Conservation (phyloP, 495 filamentous ascomycete species). For the Lasiosphaeria ovina region DNA sequence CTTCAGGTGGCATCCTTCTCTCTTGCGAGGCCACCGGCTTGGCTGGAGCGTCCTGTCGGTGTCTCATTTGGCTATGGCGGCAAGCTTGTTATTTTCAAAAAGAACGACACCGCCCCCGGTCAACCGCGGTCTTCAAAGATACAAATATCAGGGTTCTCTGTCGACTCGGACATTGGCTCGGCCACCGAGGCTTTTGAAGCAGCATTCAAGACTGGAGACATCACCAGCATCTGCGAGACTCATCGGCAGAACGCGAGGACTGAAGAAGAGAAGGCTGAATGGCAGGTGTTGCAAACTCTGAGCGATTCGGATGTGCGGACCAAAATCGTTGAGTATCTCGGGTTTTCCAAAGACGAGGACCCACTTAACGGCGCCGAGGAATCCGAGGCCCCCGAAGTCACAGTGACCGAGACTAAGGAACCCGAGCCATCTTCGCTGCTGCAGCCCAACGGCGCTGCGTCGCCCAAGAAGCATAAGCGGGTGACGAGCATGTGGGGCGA, state of each 20-base stretch:
- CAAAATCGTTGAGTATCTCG: conserved; percentile 80
- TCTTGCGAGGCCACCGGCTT: conserved; percentile 80
- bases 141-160: conserved; percentile 80
- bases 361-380: conserved; percentile 48
- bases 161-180: conserved; percentile 78
- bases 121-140: conserved; percentile 70
- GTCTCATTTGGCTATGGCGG: conserved; percentile 96
- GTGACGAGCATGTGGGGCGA: conserved; percentile 49
- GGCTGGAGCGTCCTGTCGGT: conserved; percentile 81
- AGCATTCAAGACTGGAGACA: conserved; percentile 72
- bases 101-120: conserved; percentile 53
- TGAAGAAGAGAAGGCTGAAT: conserved; percentile 92
- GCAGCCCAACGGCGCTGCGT: conserved; percentile 32
- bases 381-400: conserved; percentile 29
- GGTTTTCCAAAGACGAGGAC: conserved; percentile 65
- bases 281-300: conserved; percentile 89
- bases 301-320: conserved; percentile 76
- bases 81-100: conserved; percentile 76
- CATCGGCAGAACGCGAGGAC: conserved; percentile 68
- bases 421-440: conserved; percentile 44
- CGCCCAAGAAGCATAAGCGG: conserved; percentile 41
- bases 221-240: conserved; percentile 76
- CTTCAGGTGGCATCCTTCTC: conserved; percentile 87
- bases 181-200: conserved; percentile 86
- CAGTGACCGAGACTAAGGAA: conserved; percentile 43